A percentile compares a stretch with the other conserved stretches of the same genome.
Conservation (phyloP, 495 filamentous ascomycete genomes). For the Sordaria brevicollis region DNA sequence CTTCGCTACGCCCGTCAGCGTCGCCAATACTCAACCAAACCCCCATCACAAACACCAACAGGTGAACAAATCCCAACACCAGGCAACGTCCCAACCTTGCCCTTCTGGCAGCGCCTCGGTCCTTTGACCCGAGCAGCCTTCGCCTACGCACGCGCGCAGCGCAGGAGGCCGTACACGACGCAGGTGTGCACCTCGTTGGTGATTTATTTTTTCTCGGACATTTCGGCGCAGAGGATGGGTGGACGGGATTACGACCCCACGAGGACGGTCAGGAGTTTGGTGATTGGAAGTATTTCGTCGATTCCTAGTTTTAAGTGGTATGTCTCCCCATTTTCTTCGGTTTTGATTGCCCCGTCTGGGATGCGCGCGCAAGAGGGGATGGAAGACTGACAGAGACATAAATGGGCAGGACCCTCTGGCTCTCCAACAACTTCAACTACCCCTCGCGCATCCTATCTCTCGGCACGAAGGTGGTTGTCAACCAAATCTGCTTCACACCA, state of each 20-base stretch:
- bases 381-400: too few species aligned
- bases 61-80: constrained; percentile 30
- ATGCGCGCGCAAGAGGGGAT: not conserved
- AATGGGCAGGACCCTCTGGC: constrained; percentile 74
- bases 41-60: constrained; percentile 10
- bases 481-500: constrained; percentile 75
- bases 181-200: constrained; percentile 66
- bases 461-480: constrained; percentile 65
- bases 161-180: constrained; percentile 60
- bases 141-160: constrained; percentile 62
- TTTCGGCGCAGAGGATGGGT: constrained; percentile 62
- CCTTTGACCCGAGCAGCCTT: constrained; percentile 51
- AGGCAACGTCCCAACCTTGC: constrained; percentile 33
- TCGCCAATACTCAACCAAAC: constrained; percentile 12
- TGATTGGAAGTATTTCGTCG: constrained; percentile 59
- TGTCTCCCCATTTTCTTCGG: constrained; percentile 8
- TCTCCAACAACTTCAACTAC: constrained; percentile 74
- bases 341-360: not conserved
- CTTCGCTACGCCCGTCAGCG: constrained; percentile 12
- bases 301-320: constrained; percentile 79
- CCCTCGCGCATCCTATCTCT: constrained; percentile 58
- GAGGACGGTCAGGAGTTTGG: constrained; percentile 59
- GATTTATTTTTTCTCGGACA: constrained; percentile 71
- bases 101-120: constrained; percentile 43
- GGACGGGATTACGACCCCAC: constrained; percentile 55